A percentile compares a stretch with the other conserved stretches of the same genome.
Conservation (phyloP, 164 flowering plant genomes). For the Tinospora cordifolia region DNA sequence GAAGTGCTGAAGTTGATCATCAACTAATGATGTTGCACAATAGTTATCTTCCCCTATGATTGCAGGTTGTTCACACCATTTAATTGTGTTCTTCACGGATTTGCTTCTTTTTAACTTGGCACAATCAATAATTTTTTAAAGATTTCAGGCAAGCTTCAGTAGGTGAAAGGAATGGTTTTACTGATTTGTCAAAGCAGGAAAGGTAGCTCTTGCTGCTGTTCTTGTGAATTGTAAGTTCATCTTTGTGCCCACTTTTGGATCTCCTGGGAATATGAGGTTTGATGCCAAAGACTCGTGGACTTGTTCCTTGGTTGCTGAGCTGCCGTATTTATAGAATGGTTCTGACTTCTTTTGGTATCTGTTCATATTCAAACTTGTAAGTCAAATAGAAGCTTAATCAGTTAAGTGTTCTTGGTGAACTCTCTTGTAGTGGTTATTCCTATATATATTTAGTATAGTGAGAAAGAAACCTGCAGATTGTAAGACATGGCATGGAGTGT, state of each 20-base stretch:
- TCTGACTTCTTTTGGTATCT: too few relatives aligned
- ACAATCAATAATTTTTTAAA: constrained; percentile 23
- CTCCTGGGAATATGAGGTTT: constrained; percentile 29
- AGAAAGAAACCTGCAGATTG: too few relatives aligned
- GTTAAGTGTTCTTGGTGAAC: too few relatives aligned
- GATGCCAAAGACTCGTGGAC: too few relatives aligned
- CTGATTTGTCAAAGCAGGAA: constrained; percentile 34
- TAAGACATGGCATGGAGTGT: too few relatives aligned
- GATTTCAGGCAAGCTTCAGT: constrained; percentile 26
- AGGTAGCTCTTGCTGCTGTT: constrained; percentile 17
- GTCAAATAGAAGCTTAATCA: constrained; percentile 19
- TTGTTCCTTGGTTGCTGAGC: constrained; percentile 22
- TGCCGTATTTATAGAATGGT: too few relatives aligned
- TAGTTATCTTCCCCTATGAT: constrained; percentile 21
- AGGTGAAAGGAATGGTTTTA: constrained; percentile 39
- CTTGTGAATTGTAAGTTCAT: constrained; percentile 24
- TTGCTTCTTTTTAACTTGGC: constrained; percentile 33
- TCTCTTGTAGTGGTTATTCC: too few relatives aligned
- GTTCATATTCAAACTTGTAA: too few relatives aligned
- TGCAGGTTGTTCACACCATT: constrained; percentile 24
- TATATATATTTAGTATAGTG: too few relatives aligned
- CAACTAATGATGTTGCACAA: constrained; percentile 32
- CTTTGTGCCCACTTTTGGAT: constrained; percentile 14
- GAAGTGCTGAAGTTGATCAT: constrained; percentile 30
- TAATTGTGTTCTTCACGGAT: constrained; percentile 21